Evolutionary conservation across 2,329 filamentous ascomycete genomes (phyloP), one percentile per base, ranked within the genome.

Genomic region (Sphaerulina vaccinii): DNA sequence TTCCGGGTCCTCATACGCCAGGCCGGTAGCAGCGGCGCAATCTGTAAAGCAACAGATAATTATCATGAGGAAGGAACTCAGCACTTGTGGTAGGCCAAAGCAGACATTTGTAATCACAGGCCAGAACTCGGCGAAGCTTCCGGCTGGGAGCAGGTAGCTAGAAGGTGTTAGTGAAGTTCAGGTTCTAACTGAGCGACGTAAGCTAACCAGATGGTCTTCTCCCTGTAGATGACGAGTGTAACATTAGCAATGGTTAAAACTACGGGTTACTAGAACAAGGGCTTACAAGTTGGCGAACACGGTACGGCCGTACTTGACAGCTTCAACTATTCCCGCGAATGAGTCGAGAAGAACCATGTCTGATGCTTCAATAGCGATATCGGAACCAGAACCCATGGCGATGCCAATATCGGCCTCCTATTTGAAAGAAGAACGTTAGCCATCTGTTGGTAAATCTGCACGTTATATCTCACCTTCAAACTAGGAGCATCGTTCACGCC

Each of bases 211-310:
- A 88, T 82, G 0, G 81, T 85, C 75, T 91, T 90, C 67, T 88
- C 87, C n/a, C n/a, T n/a, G n/a, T n/a, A n/a, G n/a, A n/a, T n/a
- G n/a, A n/a, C n/a, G n/a, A n/a, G n/a, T n/a, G n/a, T n/a, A n/a
- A n/a, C n/a, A n/a, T n/a, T n/a, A n/a, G n/a, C n/a, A n/a, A n/a
- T n/a, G n/a, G n/a, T n/a, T n/a, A n/a, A n/a, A n/a, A n/a, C n/a
- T n/a, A n/a, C n/a, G n/a, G n/a, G n/a, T n/a, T n/a, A n/a, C n/a
- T n/a, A n/a, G n/a, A n/a, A n/a, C n/a, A n/a, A n/a, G n/a, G n/a
- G n/a, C n/a, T n/a, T n/a, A n/a, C 44, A 90, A 71, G 61, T 90
- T 90, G 67, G 90, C 85, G 69, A 87, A 90, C n/a, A 90, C 85
- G 5, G 88, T 80, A 13, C 87, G 79, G 0, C 87, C 87, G 53